These are phyloP conservation scores for Chrysoporthe austroafricana DNA, from an alignment of 2,329 filamentous ascomycete genomes.

Conservation along the genomic window DNA sequence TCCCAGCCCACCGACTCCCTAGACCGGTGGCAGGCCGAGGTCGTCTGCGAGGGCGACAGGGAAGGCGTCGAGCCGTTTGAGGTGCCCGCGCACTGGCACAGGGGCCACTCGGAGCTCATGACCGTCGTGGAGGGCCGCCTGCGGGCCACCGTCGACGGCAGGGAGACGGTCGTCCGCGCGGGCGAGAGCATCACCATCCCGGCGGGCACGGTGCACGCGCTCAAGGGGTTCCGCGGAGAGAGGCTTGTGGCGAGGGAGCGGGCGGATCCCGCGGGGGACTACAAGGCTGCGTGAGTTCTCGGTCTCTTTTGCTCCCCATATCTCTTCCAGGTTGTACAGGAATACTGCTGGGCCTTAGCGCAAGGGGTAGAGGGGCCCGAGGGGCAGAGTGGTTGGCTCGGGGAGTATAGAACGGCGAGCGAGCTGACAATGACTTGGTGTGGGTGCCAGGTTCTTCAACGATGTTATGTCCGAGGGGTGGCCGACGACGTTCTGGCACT, in stretches of 20 bases:
- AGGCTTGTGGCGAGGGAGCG: conserved; percentile 14
- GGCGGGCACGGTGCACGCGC: background rate
- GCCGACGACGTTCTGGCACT: conserved; percentile 12
- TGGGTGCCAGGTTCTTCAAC: conserved; percentile 16
- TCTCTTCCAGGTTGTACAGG: background rate
- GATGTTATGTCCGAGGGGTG: background rate
- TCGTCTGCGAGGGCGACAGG: conserved; percentile 2
- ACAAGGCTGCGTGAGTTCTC: conserved; percentile 15
- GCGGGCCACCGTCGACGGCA: conserved; percentile 11
- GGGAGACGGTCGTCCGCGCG: background rate
- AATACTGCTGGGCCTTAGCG: background rate
- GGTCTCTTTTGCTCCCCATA: background rate
- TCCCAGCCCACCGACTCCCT: conserved; percentile 3
- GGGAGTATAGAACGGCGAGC: background rate
- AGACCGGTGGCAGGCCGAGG: conserved; percentile 11
- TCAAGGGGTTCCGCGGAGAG: conserved; percentile 16
- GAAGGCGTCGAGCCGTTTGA: conserved; percentile 1
- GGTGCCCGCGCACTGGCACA: conserved; percentile 21
- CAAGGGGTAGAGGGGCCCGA: background rate
- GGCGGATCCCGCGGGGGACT: conserved; percentile 17
- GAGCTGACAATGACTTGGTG: background rate
- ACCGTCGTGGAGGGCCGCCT: conserved; percentile 16
- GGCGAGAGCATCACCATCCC: conserved; percentile 13
- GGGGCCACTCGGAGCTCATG: conserved; percentile 7
- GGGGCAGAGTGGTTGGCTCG: too few relatives aligned